Conservation (phyloP, 2,329 filamentous ascomycete genomes). For the Salinomyces thailandicus region DNA sequence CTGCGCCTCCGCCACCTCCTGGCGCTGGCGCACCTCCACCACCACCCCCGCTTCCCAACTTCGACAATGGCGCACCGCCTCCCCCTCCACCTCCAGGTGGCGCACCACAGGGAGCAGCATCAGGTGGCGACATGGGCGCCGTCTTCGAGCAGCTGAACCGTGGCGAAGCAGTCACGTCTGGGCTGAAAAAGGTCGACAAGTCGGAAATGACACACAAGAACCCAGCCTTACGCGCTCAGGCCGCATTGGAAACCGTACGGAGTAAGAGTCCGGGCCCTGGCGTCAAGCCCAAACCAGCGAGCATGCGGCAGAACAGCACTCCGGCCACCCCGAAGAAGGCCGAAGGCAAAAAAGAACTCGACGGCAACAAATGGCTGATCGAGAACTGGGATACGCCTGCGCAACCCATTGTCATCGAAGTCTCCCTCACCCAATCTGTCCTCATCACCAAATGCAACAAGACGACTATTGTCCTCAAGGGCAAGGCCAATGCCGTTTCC, state of each 20-base stretch:
- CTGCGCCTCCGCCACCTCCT: conserved; percentile 13
- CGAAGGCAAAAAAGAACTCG: conserved; percentile 37
- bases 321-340: conserved; percentile 11
- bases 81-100: conserved; percentile 54
- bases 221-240: conserved; percentile 65
- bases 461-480: conserved; percentile 76
- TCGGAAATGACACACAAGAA: conserved; percentile 99
- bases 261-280: conserved; percentile 80
- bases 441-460: conserved; percentile 88
- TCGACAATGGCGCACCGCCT: conserved; percentile 31
- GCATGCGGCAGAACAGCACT: conserved; percentile 36
- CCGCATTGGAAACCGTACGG: conserved; percentile 52
- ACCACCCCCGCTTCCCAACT: conserved; percentile 46
- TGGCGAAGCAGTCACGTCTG: conserved; percentile 76
- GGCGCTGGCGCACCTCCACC: conserved; percentile 37
- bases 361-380: conserved; percentile 81
- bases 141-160: conserved; percentile 90
- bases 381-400: conserved; percentile 80
- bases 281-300: conserved; percentile 47
- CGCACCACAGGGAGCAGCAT: conserved; percentile 34
- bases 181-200: conserved; percentile 84
- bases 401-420: conserved; percentile 68
- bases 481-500: conserved; percentile 94
- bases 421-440: conserved; percentile 74
- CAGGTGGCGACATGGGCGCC: conserved; percentile 59